These are phyloP conservation scores for Diaporthe aspalathi DNA, from an alignment of 2,329 filamentous ascomycete genomes.

Conservation along the genomic window DNA sequence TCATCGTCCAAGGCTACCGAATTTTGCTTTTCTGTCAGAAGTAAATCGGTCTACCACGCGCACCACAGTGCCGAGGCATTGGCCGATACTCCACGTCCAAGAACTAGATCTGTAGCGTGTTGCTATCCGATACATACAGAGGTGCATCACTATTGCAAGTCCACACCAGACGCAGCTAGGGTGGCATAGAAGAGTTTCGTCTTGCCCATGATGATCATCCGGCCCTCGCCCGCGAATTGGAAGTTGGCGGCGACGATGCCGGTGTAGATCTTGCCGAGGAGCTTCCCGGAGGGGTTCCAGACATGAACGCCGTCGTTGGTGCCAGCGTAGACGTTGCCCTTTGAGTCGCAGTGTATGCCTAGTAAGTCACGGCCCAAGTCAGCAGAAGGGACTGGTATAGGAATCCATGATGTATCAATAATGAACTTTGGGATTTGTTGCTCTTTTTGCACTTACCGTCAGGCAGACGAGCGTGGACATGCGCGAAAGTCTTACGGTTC, in stretches of 20 bases:
- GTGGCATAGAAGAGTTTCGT: constrained; percentile 51
- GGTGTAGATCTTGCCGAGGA: constrained; percentile 68
- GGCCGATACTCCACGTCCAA: no score
- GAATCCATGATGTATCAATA: no score
- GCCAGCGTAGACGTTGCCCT: constrained; percentile 65
- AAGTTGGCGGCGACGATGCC: constrained; percentile 59
- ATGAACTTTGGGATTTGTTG: not conserved
- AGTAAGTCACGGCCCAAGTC: constrained; percentile 51
- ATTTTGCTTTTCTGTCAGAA: no score
- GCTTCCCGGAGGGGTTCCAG: constrained; percentile 57
- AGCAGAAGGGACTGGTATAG: constrained; percentile 47
- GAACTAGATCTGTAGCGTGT: no score
- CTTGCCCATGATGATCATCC: constrained; percentile 51
- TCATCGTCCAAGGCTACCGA: no score
- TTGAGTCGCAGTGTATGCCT: constrained; percentile 64
- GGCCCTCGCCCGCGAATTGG: constrained; percentile 54
- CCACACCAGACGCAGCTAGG: constrained; percentile 41
- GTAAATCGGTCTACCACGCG: no score
- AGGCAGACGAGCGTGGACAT: constrained; percentile 62
- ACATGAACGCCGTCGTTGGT: constrained; percentile 62
- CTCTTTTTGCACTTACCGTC: constrained; percentile 59
- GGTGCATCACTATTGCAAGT: not conserved
- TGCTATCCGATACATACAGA: no score
- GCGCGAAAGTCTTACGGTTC: constrained; percentile 67
- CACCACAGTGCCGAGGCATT: no score